Base-by-base conservation (phyloP, 176 grass and related monocot species). In the Eragrostis curvula region DNA sequence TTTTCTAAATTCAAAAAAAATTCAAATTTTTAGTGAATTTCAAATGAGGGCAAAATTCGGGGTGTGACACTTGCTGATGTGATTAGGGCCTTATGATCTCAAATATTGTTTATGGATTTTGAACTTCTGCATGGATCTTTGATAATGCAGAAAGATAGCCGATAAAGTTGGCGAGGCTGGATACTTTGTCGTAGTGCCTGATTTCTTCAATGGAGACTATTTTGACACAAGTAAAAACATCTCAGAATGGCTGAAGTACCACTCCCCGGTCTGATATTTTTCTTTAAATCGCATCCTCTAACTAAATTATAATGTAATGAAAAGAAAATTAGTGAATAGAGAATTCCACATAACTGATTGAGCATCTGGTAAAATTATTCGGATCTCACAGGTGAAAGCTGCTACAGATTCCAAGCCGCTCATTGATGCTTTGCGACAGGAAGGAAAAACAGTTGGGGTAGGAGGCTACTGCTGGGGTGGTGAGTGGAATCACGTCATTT, bases 381-480 rank as follows among this genome's bases (percentile, higher is more conserved):
- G 56, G 3, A 51, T 9, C n/a, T 76, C 36, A 47, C 32, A 87
- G 79, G 55, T 82, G 15, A 45, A 82, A 77, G 71, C 65, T 14
- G 79, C 65, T 24, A 1, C 45, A 52, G 66, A 87, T 7, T 73
- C 79, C 41, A 87, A 82, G 60, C 73, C 85, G 14, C 39, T 87
- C 17, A 64, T 87, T 76, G 45, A 14, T 4, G 44, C 65, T 75
- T 70, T 87, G 32, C 70, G 15, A 40, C 76, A 32, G 18, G 45
- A 62, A 53, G 32, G 36, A 7, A 82, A 87, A 70, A 46, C 13
- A 2, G 5, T 62, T 53, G 85, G 44, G 43, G 24, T 87, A 45
- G 85, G 72, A 2, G 79, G 85, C 29, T 87, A 82, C 3, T 83
- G 85, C 40, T 87, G 79, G 85, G 85, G 79, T 62, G 79, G 79